Base-by-base conservation (phyloP, 2,329 filamentous ascomycete genomes). In the Penicillium rolfsii region DNA sequence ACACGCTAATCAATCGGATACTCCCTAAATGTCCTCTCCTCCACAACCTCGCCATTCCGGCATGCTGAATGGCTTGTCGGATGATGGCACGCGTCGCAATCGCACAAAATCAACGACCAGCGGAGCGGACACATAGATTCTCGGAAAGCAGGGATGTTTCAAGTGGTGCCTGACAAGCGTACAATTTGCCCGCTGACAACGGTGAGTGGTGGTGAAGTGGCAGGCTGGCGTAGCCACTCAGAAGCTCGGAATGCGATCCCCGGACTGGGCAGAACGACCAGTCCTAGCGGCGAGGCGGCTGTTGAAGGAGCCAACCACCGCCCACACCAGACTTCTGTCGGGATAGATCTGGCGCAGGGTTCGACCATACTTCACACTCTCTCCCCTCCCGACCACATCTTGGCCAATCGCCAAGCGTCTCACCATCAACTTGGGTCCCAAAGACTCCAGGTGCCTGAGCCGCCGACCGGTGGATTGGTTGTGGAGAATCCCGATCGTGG, bases 1-100 rank as follows among this genome's bases (percentile, higher is more conserved):
- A 52, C 48, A 60, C 57, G 50, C 33, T 58, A 69, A 68, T 69
- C 43, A 69, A 65, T 57, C 57, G 59, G 64, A 69, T 38, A 63
- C 62, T 48, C 28, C 24, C 24, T 50, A 55, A 58, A 60, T 66
- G 59, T 64, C 58, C 61, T 60, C 46, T 57, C 56, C 58, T 61
- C 60, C 56, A 55, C 59, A 55, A 7, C 38, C n/a, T 48, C 26
- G 36, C 33, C 53, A 58, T 52, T 48, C 46, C 14, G n/a, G 49
- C 30, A 38, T 59, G n/a, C 50, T 26, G 24, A 38, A 19, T 28
- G 33, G 24, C 22, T 24, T 28, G 36, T 22, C 22, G 3, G 53
- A 38, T 28, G 57, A 62, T 58, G 43, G 48, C 30, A 57, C 43
- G 12, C 36, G 16, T 35, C 43, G 24, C n/a, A 38, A 52, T 16